Evolutionary conservation across 768 basidiomycete species (phyloP).

Genomic region (Podaxis sp.): DNA sequence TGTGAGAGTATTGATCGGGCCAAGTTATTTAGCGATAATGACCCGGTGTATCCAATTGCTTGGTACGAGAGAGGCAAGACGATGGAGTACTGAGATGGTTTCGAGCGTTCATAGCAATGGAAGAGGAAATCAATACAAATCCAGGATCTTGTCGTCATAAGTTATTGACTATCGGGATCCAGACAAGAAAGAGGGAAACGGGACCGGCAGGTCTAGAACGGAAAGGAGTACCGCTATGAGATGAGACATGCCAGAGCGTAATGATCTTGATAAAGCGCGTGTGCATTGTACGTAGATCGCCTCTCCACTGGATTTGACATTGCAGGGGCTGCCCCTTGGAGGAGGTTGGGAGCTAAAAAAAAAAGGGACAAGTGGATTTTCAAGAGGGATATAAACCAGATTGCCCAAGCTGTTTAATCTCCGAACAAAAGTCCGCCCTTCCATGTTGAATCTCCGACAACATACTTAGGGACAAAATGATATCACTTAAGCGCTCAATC

Average conservation of each 20-base stretch:
- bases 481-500: background rate
- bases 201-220: background rate
- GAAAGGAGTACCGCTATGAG: background rate
- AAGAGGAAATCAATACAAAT: background rate
- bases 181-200: background rate
- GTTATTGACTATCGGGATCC: background rate
- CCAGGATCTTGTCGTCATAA: background rate
- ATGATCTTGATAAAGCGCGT: no score
- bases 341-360: no score
- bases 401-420: background rate
- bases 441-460: slow-evolving; percentile 9
- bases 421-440: slow-evolving; percentile 9
- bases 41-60: background rate
- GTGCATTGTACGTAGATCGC: no score
- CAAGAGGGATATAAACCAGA: background rate
- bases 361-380: background rate
- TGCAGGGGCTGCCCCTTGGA: no score
- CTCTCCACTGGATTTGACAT: no score
- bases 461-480: background rate
- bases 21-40: background rate
- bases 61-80: slow-evolving; percentile 1
- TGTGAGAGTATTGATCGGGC: background rate
- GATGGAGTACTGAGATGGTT: background rate
- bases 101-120: background rate
- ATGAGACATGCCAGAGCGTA: no score